Evolutionary conservation across 2,329 filamentous ascomycete species (phyloP).

Genomic region (Clarireedia monteithiana): DNA sequence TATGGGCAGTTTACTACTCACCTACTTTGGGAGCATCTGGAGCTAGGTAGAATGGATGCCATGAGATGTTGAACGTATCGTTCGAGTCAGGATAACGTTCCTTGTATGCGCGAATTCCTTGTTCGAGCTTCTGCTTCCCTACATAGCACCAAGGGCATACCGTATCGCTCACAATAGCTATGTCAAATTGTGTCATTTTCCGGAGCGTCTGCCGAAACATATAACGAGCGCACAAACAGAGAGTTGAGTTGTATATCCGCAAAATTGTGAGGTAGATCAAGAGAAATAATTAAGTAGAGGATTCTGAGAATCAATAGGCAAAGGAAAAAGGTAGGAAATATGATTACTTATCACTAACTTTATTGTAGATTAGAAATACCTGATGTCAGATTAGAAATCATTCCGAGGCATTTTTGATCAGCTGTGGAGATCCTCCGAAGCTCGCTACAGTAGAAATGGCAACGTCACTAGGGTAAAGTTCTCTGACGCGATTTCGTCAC

Average conservation of each 20-base stretch:
- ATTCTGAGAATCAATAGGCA: background rate
- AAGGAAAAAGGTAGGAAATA: background rate
- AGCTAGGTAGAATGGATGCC: conserved; percentile 77
- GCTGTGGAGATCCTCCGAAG: no score
- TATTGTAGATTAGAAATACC: background rate
- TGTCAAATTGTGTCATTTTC: conserved; percentile 66
- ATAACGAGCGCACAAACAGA: conserved; percentile 1
- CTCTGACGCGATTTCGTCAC: no score
- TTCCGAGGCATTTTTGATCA: background rate
- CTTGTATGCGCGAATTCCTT: conserved; percentile 61
- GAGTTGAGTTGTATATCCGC: background rate
- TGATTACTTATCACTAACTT: conserved; percentile 2
- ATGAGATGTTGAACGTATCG: conserved; percentile 66
- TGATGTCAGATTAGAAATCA: background rate
- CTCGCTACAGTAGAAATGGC: no score
- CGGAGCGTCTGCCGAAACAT: conserved; percentile 20
- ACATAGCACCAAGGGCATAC: conserved; percentile 33
- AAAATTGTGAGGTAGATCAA: background rate
- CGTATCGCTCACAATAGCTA: conserved; percentile 73
- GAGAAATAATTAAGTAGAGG: background rate
- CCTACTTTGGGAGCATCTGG: conserved; percentile 49
- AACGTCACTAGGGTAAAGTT: no score
- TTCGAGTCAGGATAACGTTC: conserved; percentile 49
- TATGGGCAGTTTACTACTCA: conserved; percentile 28
- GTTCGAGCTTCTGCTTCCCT: conserved; percentile 66